A percentile compares a stretch with the other conserved stretches of the same genome.
These are phyloP conservation scores for Acer yangbiense DNA, from an alignment of 345 rosid species.

Conservation along the genomic window DNA sequence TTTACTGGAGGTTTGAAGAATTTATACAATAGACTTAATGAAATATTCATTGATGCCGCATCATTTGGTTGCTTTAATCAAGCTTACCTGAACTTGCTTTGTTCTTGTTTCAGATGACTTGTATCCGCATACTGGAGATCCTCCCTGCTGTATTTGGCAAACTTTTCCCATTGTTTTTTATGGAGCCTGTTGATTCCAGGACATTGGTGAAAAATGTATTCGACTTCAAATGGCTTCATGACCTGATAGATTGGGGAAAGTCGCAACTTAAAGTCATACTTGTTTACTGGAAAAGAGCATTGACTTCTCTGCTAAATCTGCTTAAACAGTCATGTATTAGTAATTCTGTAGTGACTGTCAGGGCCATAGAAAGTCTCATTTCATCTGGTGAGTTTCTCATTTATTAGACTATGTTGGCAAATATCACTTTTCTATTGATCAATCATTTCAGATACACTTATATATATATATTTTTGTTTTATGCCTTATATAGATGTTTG, in stretches of 20 bases:
- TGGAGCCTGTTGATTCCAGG: constrained; percentile 37
- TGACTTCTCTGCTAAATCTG: constrained; percentile 55
- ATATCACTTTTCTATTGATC: constrained; percentile 17
- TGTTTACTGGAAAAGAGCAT: constrained; percentile 84
- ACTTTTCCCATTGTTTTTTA: constrained; percentile 39
- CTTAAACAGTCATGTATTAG: constrained; percentile 49
- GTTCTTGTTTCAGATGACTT: constrained; percentile 75
- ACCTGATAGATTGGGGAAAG: constrained; percentile 90
- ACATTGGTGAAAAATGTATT: constrained; percentile 34
- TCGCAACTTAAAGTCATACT: constrained; percentile 80
- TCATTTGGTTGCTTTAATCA: constrained; percentile 9
- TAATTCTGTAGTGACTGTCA: constrained; percentile 36
- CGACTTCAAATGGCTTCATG: constrained; percentile 81
- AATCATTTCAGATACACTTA: neutral
- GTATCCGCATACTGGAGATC: constrained; percentile 88
- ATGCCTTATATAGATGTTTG: constrained; percentile 51
- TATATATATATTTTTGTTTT: neutral
- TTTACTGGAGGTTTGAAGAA: neutral
- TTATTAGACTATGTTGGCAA: constrained; percentile 4
- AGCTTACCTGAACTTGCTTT: constrained; percentile 17
- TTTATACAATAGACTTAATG: constrained; percentile 4
- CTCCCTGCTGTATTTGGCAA: constrained; percentile 71
- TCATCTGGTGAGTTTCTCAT: constrained; percentile 60
- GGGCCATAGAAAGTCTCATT: constrained; percentile 59
- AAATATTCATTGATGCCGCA: constrained; percentile 11